Evolutionary conservation across 257 asterid species (phyloP), one percentile per base, ranked within the genome.

Genomic region (Nicotiana attenuata): DNA sequence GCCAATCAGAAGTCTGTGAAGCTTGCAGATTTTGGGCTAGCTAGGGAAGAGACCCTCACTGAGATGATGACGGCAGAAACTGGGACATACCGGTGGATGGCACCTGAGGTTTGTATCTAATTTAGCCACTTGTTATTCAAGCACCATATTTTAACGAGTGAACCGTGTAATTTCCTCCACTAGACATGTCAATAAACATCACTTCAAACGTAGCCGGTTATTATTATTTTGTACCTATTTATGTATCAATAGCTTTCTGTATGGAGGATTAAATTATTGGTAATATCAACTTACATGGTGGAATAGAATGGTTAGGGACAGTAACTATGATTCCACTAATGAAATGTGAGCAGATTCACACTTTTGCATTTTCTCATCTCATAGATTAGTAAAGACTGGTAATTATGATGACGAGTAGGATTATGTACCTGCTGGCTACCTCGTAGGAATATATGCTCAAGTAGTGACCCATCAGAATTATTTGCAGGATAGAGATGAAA

Each of bases 11-110:
- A 92, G 90, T 93, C 96, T 75, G 92, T 93, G 90, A 95, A 95
- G 93, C 98, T 95, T 86, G 98, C 99, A 68, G 99, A 95, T 88
- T 95, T 95, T 88, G 99, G 98, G 85, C 97, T 93, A 79, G 99
- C 99, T n/a, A 92, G 99, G 87, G 98, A 95, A 93, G 99, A 95
- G 86, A 52, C 98, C 59, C 94, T 95, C 65, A 91, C 98, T 55
- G 99, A 95, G 87, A 95, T 95, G 99, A 95, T 95, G 99, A 95
- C 99, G 65, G 99, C 99, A 16, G 99, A 95, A 87, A 95, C 99
- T 29, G 99, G 99, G 85, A 95, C 99, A 4, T 95, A 95, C 85
- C 97, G 97, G 45, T 95, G 99, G 99, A 95, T 95, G 99, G 99
- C 99, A 83, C 99, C 99, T 41, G 99, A 95, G 98, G 99, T 95